Base-by-base conservation (phyloP, 192 early-diverging fungal genomes). In the Backusella macrospora region DNA sequence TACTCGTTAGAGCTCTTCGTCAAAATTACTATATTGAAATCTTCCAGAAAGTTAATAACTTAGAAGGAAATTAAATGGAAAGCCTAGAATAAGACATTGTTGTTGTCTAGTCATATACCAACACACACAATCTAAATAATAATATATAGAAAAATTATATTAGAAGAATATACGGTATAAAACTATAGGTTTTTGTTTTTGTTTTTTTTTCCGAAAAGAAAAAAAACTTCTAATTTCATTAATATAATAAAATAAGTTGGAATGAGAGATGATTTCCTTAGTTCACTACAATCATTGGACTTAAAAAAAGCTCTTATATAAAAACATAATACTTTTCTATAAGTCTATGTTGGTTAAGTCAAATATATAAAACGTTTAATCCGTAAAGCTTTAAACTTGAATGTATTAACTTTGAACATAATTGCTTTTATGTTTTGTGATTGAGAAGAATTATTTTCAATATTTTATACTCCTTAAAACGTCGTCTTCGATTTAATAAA, bases 361-460 rank as follows among this genome's bases (percentile, higher is more conserved):
- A 18, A 52, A 52, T 23, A 4, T n/a, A 34, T 34, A 34, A 34
- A 34, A 34, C 29, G 2, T 34, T 34, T 34, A 34, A 34, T 0
- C 29, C 2, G 29, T 34, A 34, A 18, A 52, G 7, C n/a, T 52
- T 18, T 18, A 18, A 52, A 52, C 18, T 49, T 49, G n/a, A 18
- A n/a, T 49, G 16, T 15, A 49, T 49, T 49, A n/a, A 49, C 47
- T 49, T 52, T 52, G 18, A 52, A 52, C 18, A 8, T 6, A 23
- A 9, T 52, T 8, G 18, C 18, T 52, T 52, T 18, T 18, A 52
- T 52, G 18, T 18, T 23, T 18, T 52, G n/a, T 18, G 18, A 52
- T 52, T 52, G 49, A 52, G 49, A 49, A 49, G 48, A 52, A 52
- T n/a, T 52, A 52, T 52, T 52, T 52, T 7, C 49, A 52, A 8